Base-by-base conservation (phyloP, 805 yeast species). In the Ogataea glucozyma region DNA sequence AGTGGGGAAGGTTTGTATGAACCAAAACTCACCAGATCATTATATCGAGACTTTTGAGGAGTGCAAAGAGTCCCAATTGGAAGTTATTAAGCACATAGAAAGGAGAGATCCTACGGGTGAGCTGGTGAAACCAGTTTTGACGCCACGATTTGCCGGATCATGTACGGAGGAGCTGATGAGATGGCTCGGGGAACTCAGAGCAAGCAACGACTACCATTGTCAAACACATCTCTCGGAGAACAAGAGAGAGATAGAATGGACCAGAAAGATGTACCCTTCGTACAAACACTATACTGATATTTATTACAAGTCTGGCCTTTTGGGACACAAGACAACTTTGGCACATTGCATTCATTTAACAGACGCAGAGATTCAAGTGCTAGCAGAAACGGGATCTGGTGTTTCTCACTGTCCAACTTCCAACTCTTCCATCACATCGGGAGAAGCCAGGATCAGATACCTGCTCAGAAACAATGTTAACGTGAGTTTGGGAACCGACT, bases 151-250 rank as follows among this genome's bases (percentile, higher is more conserved):
- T 69, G 98, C 98, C 0, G 96, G 96, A 2, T 78, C 86, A 14
- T 91, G 97, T 58, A 72, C 88, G 3, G 66, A 76, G 18, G 75
- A 78, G 38, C 67, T 88, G 27, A 66, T 91, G 68, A 57, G 58
- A 6, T 72, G 78, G 71, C 69, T 90, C 41, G 95, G 95, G 3
- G 62, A 72, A 5, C 59, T 85, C 19, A 71, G 81, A n/a, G 53
- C 63, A 18, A 53, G 69, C 6, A 57, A 71, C 23, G 59, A 75
- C 26, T 66, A 85, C 26, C 91, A 87, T 18, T 76, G 87, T 29
- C 99, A 91, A 66, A 88, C 97, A 0, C 99, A 91, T 64, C 71
- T 91, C n/a, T 76, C 87, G 42, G 99, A 91, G 62, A 91, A 88
- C 57, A 61, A 67, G 37, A 67, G 67, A 24, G 99, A 91, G 65